phyloP scores from a whole-genome alignment of 495 filamentous ascomycete genomes.

The Hyaloscypha finlandica region DNA sequence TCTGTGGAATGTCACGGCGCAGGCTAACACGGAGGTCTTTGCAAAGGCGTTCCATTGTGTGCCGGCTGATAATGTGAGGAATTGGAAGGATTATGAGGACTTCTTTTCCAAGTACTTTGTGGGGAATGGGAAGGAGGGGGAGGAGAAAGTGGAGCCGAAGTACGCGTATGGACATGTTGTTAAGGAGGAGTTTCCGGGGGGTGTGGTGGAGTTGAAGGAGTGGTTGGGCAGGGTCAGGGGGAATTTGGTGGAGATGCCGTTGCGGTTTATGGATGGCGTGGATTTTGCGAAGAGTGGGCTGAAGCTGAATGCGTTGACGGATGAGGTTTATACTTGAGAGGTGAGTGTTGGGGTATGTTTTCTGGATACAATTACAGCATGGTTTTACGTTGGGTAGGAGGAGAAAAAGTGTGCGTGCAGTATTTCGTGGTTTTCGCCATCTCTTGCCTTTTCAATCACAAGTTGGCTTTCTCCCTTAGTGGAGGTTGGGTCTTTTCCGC shows the following conservation, averaged over 20 bases:
- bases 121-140: constrained; percentile 56
- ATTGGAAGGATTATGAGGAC: constrained; percentile 82
- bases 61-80: constrained; percentile 76
- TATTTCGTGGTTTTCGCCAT: too few relatives aligned
- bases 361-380: too few relatives aligned
- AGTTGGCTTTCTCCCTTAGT: too few relatives aligned
- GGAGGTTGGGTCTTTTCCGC: too few relatives aligned
- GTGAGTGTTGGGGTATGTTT: too few relatives aligned
- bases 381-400: too few relatives aligned
- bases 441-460: too few relatives aligned
- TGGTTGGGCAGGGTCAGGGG: constrained; percentile 73
- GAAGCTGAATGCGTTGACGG: constrained; percentile 76
- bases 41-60: constrained; percentile 84
- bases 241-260: constrained; percentile 87
- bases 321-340: constrained; percentile 76
- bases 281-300: constrained; percentile 88
- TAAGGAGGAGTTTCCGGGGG: constrained; percentile 68
- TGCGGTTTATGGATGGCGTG: constrained; percentile 80
- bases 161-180: constrained; percentile 82
- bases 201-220: constrained; percentile 76
- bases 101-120: constrained; percentile 73
- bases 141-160: constrained; percentile 43
- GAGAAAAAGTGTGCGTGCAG: too few relatives aligned
- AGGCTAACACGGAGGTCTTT: constrained; percentile 84
- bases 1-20: constrained; percentile 73